Evolutionary conservation across 495 filamentous ascomycete genomes (phyloP), one percentile per base, ranked within the genome.

Genomic region (Penicillium turbatum): DNA sequence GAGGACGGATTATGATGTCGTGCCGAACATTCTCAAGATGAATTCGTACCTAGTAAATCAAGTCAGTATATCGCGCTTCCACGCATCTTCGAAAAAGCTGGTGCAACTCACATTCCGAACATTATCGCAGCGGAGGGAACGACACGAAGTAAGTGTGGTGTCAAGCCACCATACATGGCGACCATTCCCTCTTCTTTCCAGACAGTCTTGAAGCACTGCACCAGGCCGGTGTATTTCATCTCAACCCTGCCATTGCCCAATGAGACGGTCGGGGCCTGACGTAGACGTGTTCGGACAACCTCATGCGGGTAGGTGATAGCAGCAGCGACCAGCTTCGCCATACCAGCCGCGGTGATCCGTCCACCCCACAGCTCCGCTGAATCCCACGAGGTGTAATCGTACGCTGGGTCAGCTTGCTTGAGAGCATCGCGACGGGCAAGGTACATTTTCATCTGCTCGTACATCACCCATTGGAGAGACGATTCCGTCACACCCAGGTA

Each of bases 101-200:
- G 31, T 35, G 39, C 40, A 41, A 56, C 68, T 62, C 60, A 95
- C 78, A 90, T 91, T 64, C 89, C 89, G 62, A 95, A 95, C 90
- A 92, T 95, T 60, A 96, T 93, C 45, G 87, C 90, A 13, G 90
- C 90, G 53, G 87, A 92, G 2, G 90, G 90, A 10, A 96, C 91
- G 15, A 72, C 68, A 31, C 81, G 70, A 27, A 84, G 60, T 67
- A 83, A 70, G 57, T 84, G 81, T 36, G 81, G 80, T 10, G 79
- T 80, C 48, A 84, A 63, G 1, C 81, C 81, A 5, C 80, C 81
- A 55, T 84, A 83, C 50, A 84, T 54, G 5, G 72, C 78, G 6
- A 64, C 72, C 68, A 82, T 68, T 10, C 81, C 80, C 63, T 83
- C 81, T 51, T 84, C 79, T 55, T 72, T 76, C 60, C 67, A 75